Percentiles rank a stretch among this genome's conserved stretches.
Conservation (phyloP, 768 basidiomycete species). For the Mycena polygramma region DNA sequence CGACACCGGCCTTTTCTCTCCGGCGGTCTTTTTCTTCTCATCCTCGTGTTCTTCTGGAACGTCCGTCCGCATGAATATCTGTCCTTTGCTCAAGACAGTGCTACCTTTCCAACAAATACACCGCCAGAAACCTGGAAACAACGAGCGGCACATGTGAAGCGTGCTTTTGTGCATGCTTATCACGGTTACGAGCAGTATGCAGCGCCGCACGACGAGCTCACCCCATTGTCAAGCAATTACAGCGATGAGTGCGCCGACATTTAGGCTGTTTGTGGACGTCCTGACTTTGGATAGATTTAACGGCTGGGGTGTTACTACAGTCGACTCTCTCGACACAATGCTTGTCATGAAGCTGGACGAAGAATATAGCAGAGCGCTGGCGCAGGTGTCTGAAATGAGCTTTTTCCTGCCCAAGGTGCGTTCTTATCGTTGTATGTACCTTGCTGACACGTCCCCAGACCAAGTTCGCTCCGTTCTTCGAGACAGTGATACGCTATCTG, state of each 20-base stretch:
- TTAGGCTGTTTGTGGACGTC: background rate
- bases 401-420: conserved; percentile 65
- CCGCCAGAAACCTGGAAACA: conserved; percentile 61
- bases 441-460: conserved; percentile 34
- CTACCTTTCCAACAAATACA: conserved; percentile 18
- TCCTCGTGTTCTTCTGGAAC: conserved; percentile 6
- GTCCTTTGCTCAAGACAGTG: background rate
- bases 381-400: conserved; percentile 61
- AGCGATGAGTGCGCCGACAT: conserved; percentile 63
- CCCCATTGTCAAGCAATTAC: conserved; percentile 61
- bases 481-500: conserved; percentile 91
- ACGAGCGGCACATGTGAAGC: conserved; percentile 68
- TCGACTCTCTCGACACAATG: conserved; percentile 91
- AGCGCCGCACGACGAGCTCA: conserved; percentile 73
- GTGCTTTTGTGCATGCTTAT: conserved; percentile 78
- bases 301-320: conserved; percentile 82
- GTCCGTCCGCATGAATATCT: conserved; percentile 9
- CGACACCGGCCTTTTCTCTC: conserved; percentile 25
- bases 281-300: conserved; percentile 67
- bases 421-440: too few species aligned
- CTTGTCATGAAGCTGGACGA: conserved; percentile 81
- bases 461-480: conserved; percentile 72
- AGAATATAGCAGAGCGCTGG: conserved; percentile 77
- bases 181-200: conserved; percentile 73
- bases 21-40: conserved; percentile 12